Evolutionary conservation across 23 red algal species (phyloP), one percentile per base, ranked within the genome.

Genomic region (Agarophyton chilense): DNA sequence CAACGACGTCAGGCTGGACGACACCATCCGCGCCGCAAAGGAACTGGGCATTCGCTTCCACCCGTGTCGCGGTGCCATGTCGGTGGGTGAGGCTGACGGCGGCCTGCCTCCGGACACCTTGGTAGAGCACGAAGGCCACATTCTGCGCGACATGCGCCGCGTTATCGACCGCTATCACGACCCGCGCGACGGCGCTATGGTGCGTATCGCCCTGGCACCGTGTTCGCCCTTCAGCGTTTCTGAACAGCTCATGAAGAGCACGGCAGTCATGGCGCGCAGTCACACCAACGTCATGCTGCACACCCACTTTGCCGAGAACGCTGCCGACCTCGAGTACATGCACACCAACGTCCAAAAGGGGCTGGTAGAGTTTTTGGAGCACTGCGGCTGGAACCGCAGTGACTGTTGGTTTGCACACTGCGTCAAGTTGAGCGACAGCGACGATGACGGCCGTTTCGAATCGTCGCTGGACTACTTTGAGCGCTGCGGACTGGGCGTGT

Each of bases 351-450:
- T 86, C 25, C 60, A 71, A 41, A 86, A 86, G 64, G 65, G 82
- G 42, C 44, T 86, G 39, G 65, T 72, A 33, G 21, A 86, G 64
- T 86, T 53, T 58, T 42, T 86, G 64, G 82, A 86, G 26, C 58
- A 86, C 43, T 86, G 82, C 82, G 82, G 82, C 5, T 86, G 82
- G 82, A 86, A 86, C 46, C 18, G 67, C 19, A 70, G 49, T 14
- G 82, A 86, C 34, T 86, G 82, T 19, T 86, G 82, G 82, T 86
- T 86, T 86, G 82, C 82, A n/a, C 82, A 86, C 35, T 86, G 82
- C 82, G 64, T 71, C 14, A 86, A 86, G 49, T 19, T 86, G 38
- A 24, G 65, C 82, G 45, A 86, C 41, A 36, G 45, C 42, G 64
- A 86, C 22, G 47, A 72, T 35, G 82, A 38, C 49, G 68, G 41